Evolutionary conservation across 352 stramenopile species (phyloP).

Genomic region (Phytophthora ohioensis): DNA sequence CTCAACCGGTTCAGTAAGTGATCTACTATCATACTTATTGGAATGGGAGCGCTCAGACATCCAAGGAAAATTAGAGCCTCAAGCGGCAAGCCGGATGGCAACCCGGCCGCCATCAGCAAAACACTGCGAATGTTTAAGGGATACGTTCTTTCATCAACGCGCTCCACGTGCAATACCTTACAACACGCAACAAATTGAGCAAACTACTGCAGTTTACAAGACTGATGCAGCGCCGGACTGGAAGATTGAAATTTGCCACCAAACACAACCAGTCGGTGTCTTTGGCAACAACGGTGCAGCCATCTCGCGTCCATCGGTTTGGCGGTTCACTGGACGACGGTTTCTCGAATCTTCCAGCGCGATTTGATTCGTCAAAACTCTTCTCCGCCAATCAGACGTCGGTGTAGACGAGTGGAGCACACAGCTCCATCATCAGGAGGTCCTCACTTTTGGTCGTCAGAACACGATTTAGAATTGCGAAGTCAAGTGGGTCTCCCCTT

Average conservation of each 20-base stretch:
- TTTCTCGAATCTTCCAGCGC: conserved; percentile 31
- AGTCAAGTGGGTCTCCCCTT: conserved; percentile 76
- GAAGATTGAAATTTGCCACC: conserved; percentile 8
- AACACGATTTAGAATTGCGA: conserved; percentile 94
- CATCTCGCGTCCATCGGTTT: conserved; percentile 27
- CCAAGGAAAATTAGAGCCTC: conserved; percentile 77
- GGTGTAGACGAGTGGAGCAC: conserved; percentile 31
- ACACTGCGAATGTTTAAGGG: conserved; percentile 91
- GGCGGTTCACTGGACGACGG: background rate
- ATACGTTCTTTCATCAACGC: conserved; percentile 79
- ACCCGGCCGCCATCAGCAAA: conserved; percentile 76
- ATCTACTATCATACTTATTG: background rate
- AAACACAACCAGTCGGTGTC: background rate
- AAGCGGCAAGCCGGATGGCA: conserved; percentile 66
- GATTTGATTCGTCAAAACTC: conserved; percentile 23
- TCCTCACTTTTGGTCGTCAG: conserved; percentile 37
- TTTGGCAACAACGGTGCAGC: conserved; percentile 1
- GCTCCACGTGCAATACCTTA: conserved; percentile 39
- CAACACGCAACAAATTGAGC: background rate
- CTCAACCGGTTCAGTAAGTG: no score
- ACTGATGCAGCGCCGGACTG: background rate
- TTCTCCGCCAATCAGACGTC: conserved; percentile 6
- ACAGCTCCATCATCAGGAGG: conserved; percentile 1
- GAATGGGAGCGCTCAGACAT: conserved; percentile 53
- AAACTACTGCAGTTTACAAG: background rate